Base-by-base conservation (phyloP, 768 basidiomycete genomes). In the Lepiota venenata region DNA sequence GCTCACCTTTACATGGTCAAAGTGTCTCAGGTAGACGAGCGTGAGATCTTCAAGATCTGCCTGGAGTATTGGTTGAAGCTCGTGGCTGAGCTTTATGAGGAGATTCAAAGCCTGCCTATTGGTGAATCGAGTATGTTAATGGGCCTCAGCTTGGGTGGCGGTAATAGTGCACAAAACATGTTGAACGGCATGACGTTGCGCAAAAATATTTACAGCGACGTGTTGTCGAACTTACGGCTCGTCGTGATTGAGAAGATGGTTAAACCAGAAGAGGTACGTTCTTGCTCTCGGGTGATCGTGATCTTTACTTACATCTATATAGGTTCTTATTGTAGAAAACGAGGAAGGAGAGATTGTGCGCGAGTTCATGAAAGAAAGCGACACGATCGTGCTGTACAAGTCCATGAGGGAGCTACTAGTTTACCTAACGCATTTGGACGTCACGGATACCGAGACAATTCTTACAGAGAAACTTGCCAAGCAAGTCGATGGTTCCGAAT, bases 161-260 rank as follows among this genome's bases (percentile, higher is more conserved):
- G 77, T 4, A 79, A 78, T 43, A 76, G 83, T 39, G 79, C 80
- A 8, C 77, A 78, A 61, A 87, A 74, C 58, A 81, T 91, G 81
- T 72, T 91, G 21, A 84, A 82, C 58, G 86, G 88, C 46, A 84
- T 90, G 76, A 82, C 88, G 2, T 67, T 95, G 61, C 76, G 97
- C 61, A 95, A 98, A 79, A 93, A 93, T 67, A 90, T 97, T 56
- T 99, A 98, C 66, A 86, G 87, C 57, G 95, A 98, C 60, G 93
- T 99, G 10, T 75, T 99, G 50, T 93, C 90, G 27, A 97, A 99
- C 68, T 68, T 99, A 62, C 82, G 97, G 41, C 71, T 98, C 56
- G 96, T 98, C 42, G 93, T 99, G 64, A 96, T 98, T 61, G 96
- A 98, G 72, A 83, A 92, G 63, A 99, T 99, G 97, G 97, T 98